Evolutionary conservation across 192 early-diverging fungal genomes (phyloP).

Genomic region (Coemansia sp.): DNA sequence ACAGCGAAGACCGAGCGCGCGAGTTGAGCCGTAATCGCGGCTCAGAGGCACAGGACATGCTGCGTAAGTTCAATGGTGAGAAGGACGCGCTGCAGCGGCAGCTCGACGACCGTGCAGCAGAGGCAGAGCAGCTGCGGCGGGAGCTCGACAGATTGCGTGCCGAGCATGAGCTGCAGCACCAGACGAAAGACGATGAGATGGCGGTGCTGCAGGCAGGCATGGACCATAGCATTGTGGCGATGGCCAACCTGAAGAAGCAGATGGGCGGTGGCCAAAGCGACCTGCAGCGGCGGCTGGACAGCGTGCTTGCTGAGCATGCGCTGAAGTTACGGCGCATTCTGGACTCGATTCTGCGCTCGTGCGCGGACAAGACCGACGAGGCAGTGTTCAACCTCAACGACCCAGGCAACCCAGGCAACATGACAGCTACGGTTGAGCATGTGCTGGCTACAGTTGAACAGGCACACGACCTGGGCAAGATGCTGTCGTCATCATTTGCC

Average conservation of each 20-base stretch:
- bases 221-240: conserved; percentile 74
- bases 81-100: conserved; percentile 75
- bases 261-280: conserved; percentile 51
- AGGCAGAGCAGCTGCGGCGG: conserved; percentile 44
- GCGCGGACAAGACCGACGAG: conserved; percentile 86
- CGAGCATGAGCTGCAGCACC: conserved; percentile 36
- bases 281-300: conserved; percentile 65
- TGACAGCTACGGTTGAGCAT: conserved; percentile 87
- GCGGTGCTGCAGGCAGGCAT: conserved; percentile 75
- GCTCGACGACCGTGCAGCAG: conserved; percentile 40
- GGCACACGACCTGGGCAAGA: conserved; percentile 65
- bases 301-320: conserved; percentile 62
- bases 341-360: conserved; percentile 84
- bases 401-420: conserved; percentile 79
- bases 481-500: conserved; percentile 60
- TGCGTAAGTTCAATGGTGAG: conserved; percentile 80
- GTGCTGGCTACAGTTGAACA: conserved; percentile 90
- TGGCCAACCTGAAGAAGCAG: conserved; percentile 71
- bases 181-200: conserved; percentile 75
- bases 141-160: conserved; percentile 44
- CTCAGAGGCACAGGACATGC: conserved; percentile 78
- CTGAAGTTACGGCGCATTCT: conserved; percentile 72
- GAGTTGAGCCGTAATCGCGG: conserved; percentile 80
- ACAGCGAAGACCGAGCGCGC: conserved; percentile 71
- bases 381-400: conserved; percentile 83